Base-by-base conservation (phyloP, 192 early-diverging fungal species). In the Kickxella alabastrina region DNA sequence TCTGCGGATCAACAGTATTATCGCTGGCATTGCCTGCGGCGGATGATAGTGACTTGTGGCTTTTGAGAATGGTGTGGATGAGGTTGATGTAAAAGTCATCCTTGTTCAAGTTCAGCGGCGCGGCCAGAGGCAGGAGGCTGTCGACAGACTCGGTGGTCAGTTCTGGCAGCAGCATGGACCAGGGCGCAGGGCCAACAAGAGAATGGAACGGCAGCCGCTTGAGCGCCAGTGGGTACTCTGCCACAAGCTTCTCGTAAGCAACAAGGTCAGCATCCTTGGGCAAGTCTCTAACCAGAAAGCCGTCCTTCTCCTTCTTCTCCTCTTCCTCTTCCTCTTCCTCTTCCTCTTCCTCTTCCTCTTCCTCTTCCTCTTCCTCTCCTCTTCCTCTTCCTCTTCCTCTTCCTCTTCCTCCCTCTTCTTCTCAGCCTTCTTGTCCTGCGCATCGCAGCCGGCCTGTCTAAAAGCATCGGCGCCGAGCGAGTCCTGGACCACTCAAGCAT, bases 61-160 rank as follows among this genome's bases (percentile, higher is more conserved):
- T 48, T 38, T 59, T 43, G 9, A 81, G 57, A 39, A 79, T 64
- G 23, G 75, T 61, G 23, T 88, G 78, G 37, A 88, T 69, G 24
- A 86, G 67, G 18, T 77, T 64, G 42, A 79, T 70, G 65, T 83
- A 85, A 59, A 89, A 80, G 31, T 83, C 60, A 49, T 89, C 87
- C 39, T 76, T 58, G 43, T 57, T 52, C 1, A 87, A 57, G 22
- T 68, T 62, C 1, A 89, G 63, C 13, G 79, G 75, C 23, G 49
- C 55, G 13, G 78, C 58, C 43, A 89, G 74, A 8, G 82, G 79
- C 18, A 84, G 56, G 3, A 89, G 66, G 32, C 60, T 35, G 3
- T 79, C 59, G 3, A 89, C 54, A 21, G 80, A 77, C 1, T 72
- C 65, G 39, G 78, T 67, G 1, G 50, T 52, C 21, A 89, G 56